A percentile compares a stretch with the other conserved stretches of the same genome.
These are phyloP conservation scores for Patellifolia procumbens DNA, from an alignment of 179 eudicot genomes.

Conservation along the genomic window DNA sequence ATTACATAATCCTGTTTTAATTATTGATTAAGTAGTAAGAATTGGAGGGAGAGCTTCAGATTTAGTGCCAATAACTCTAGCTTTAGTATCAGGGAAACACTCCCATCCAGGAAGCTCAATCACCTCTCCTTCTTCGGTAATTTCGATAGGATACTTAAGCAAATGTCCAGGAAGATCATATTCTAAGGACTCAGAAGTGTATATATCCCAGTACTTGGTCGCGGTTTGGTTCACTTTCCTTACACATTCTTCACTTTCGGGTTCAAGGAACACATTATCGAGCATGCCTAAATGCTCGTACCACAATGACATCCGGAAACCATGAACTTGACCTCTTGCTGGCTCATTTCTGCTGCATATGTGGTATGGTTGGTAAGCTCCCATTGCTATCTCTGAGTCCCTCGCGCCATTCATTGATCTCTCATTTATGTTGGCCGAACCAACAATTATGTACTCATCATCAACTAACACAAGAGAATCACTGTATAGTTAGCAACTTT, in stretches of 20 bases:
- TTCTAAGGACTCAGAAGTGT: constrained; percentile 44
- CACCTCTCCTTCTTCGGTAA: constrained; percentile 58
- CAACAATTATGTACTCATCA: constrained; percentile 80
- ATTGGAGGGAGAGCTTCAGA: constrained; percentile 68
- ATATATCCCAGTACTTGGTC: constrained; percentile 54
- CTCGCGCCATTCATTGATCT: constrained; percentile 84
- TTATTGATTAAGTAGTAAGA: constrained; percentile 50
- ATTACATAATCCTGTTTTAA: neutral
- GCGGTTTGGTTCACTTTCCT: constrained; percentile 57
- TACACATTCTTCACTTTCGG: constrained; percentile 52
- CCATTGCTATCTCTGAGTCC: constrained; percentile 92
- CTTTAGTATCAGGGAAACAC: constrained; percentile 75
- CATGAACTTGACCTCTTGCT: constrained; percentile 66
- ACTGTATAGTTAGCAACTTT: neutral
- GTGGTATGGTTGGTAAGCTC: constrained; percentile 70
- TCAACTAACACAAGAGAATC: constrained; percentile 44
- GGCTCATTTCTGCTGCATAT: constrained; percentile 34
- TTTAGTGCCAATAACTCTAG: constrained; percentile 58
- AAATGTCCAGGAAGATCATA: constrained; percentile 75
- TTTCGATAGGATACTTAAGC: constrained; percentile 62
- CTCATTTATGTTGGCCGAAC: constrained; percentile 90
- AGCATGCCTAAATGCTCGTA: constrained; percentile 76
- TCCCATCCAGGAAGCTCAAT: constrained; percentile 61
- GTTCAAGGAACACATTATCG: constrained; percentile 42
- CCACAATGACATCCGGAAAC: constrained; percentile 75